phyloP scores from a whole-genome alignment of 2,329 filamentous ascomycete species.

The Aschersonia sp. region DNA sequence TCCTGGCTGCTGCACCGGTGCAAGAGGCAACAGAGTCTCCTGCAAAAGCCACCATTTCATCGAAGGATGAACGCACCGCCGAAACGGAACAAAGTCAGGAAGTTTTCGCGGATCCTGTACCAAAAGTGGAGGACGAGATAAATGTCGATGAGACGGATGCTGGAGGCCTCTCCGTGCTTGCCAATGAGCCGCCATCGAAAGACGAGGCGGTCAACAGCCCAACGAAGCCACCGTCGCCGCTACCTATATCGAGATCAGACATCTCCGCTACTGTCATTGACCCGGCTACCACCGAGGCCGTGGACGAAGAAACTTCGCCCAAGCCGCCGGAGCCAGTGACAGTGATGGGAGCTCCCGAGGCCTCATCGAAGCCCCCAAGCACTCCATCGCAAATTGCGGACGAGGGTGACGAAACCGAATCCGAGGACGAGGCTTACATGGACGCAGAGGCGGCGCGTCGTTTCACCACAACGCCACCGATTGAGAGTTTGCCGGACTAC shows the following conservation, averaged over 20 bases:
- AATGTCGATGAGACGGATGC: conserved; percentile 16
- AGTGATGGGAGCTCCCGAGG: conserved; percentile 13
- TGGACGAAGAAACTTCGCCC: background rate
- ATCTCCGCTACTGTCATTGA: background rate
- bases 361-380: conserved; percentile 22
- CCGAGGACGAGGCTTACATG: conserved; percentile 36
- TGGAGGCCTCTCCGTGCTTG: background rate
- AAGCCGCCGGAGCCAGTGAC: background rate
- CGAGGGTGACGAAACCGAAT: conserved; percentile 38
- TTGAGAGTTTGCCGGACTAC: conserved; percentile 37
- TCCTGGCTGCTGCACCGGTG: too few relatives aligned
- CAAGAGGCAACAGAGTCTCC: too few relatives aligned
- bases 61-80: too few relatives aligned
- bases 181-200: conserved; percentile 1
- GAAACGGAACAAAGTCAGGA: too few relatives aligned
- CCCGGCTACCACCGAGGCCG: background rate
- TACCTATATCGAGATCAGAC: conserved; percentile 1
- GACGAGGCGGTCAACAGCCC: background rate
- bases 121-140: conserved; percentile 23
- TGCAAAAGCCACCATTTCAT: too few relatives aligned
- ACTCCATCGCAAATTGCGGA: conserved; percentile 34
- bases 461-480: conserved; percentile 38
- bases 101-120: too few relatives aligned
- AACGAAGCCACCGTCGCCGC: conserved; percentile 1
- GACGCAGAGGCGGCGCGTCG: conserved; percentile 34